These are phyloP conservation scores for Boletus reticuloceps DNA, from an alignment of 768 basidiomycete genomes.

Conservation along the genomic window DNA sequence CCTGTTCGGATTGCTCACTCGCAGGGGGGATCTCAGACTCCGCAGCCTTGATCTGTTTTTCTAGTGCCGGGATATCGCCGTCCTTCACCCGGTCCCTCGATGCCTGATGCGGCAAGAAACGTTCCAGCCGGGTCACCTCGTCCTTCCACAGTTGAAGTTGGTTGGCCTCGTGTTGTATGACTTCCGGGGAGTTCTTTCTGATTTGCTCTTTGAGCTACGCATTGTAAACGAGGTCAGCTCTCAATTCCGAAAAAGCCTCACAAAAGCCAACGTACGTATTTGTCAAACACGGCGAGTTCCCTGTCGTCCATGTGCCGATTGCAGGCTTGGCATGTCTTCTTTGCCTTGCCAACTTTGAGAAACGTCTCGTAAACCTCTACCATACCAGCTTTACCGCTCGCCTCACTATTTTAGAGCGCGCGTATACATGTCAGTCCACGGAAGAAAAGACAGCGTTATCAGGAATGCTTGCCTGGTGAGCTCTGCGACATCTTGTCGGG, in stretches of 20 bases:
- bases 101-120: constrained; percentile 54
- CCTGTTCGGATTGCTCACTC: constrained; percentile 59
- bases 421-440: background rate
- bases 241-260: background rate
- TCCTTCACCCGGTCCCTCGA: constrained; percentile 51
- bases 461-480: constrained; percentile 17
- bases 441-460: background rate
- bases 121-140: constrained; percentile 56
- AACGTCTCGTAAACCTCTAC: constrained; percentile 51
- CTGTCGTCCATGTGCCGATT: constrained; percentile 59
- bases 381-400: constrained; percentile 32
- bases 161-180: constrained; percentile 33
- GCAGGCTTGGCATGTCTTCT: constrained; percentile 75
- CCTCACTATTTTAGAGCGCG: constrained; percentile 12
- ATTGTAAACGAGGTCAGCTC: background rate
- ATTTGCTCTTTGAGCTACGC: constrained; percentile 63
- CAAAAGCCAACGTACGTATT: constrained; percentile 48
- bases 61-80: constrained; percentile 65
- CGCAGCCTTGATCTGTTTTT: constrained; percentile 56
- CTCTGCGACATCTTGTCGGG: constrained; percentile 14
- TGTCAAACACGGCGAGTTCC: constrained; percentile 63
- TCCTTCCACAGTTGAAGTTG: constrained; percentile 55
- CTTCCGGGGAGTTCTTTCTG: constrained; percentile 50
- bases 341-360: constrained; percentile 54
- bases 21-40: constrained; percentile 55